phyloP scores from a whole-genome alignment of 352 stramenopile genomes.

The Pythium brachiatum region DNA sequence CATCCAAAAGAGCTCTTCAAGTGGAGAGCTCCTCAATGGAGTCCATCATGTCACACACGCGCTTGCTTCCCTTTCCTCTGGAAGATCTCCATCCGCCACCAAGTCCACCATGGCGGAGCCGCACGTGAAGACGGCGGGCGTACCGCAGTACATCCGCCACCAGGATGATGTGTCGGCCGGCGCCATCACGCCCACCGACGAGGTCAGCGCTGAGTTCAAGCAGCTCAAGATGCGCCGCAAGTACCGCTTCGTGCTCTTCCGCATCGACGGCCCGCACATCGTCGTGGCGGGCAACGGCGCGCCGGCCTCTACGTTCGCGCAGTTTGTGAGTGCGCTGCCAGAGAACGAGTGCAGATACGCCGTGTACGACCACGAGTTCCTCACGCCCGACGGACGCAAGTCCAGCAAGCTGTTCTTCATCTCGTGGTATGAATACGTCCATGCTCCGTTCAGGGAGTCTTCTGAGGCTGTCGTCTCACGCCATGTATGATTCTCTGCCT shows the following conservation, averaged over 20 bases:
- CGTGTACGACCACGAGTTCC: conserved; percentile 86
- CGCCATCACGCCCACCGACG: conserved; percentile 62
- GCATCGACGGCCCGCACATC: conserved; percentile 74
- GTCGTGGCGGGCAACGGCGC: conserved; percentile 55
- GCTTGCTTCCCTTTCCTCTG: no score
- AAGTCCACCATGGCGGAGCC: conserved; percentile 58
- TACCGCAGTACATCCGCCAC: conserved; percentile 70
- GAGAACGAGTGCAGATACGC: conserved; percentile 85
- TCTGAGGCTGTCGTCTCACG: not conserved
- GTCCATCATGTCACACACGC: conserved; percentile 1
- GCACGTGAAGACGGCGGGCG: conserved; percentile 85
- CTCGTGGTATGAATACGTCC: conserved; percentile 47
- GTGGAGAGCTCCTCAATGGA: not conserved
- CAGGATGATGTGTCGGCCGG: conserved; percentile 70
- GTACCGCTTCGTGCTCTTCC: conserved; percentile 82
- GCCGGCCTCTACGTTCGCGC: conserved; percentile 43
- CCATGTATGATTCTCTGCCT: not conserved
- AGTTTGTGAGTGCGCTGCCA: conserved; percentile 61
- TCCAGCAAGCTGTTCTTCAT: conserved; percentile 88
- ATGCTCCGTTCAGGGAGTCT: not conserved
- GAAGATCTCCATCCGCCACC: not conserved
- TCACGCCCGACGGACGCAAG: conserved; percentile 74
- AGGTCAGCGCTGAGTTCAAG: conserved; percentile 71
- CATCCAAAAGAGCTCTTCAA: not conserved
- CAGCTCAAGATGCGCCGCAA: conserved; percentile 89